Evolutionary conservation across 2,329 filamentous ascomycete species (phyloP).

Genomic region (Aspergillus aculeatinus): DNA sequence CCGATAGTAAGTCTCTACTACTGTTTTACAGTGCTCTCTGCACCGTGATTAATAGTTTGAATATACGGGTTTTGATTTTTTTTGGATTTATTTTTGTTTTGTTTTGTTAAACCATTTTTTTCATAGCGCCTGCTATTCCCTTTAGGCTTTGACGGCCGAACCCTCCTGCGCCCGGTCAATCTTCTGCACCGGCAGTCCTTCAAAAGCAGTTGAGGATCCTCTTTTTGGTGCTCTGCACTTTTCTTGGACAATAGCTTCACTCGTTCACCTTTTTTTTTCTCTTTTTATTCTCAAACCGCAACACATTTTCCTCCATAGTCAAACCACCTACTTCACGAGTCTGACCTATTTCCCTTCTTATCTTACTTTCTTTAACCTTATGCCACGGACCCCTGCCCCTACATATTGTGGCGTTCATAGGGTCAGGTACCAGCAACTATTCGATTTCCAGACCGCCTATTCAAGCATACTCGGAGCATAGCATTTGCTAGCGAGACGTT

Average conservation of each 20-base stretch:
- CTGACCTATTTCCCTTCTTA: background rate
- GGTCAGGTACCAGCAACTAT: background rate
- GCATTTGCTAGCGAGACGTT: background rate
- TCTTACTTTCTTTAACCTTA: background rate
- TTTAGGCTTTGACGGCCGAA: background rate
- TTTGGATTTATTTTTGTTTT: too few relatives aligned
- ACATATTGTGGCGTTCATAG: background rate
- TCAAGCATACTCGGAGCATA: background rate
- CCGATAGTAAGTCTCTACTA: background rate
- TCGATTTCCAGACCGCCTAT: constrained; percentile 1
- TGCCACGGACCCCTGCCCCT: background rate
- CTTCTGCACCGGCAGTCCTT: background rate
- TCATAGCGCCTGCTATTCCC: too few relatives aligned
- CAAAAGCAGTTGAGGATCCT: background rate
- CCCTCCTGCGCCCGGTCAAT: background rate
- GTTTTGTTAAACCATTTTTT: too few relatives aligned
- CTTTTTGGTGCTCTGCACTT: background rate
- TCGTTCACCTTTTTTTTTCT: background rate
- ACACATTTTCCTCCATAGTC: background rate
- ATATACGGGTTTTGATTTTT: background rate
- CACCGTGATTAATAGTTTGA: background rate
- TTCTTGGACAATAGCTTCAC: background rate
- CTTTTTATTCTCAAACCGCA: background rate
- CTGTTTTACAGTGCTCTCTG: background rate
- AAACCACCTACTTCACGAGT: background rate